Evolutionary conservation across 2,329 filamentous ascomycete genomes (phyloP), one percentile per base, ranked within the genome.

Genomic region (Blastomyces silverae): DNA sequence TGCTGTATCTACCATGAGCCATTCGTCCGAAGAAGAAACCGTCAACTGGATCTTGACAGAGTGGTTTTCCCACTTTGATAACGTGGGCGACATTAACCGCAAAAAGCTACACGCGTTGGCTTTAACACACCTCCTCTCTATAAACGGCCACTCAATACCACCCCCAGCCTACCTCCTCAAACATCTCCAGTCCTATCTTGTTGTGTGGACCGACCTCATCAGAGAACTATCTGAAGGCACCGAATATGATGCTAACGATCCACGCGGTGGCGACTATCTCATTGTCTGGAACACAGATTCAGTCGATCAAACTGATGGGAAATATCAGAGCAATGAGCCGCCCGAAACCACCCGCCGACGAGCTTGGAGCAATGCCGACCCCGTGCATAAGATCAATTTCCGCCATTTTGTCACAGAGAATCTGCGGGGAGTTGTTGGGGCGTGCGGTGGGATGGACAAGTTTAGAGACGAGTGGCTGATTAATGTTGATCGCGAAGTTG

Each of bases 31-130:
- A 64, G 75, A 79, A 53, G 70, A 75, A 44, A 69, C 70, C 2
- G 67, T 80, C 17, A 69, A 72, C 25, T 82, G 80, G 80, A 71
- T 82, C 25, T 63, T 82, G 8, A 75, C 72, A 0, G 80, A 82
- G 70, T 82, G 80, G 80, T 79, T 82, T 65, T 69, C 71, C 39
- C 79, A 81, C 66, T 80, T 80, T 67, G 80, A 82, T 66, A 78
- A 77, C 64, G 80, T 81, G 64, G 77, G 78, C 58, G 78, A 78
- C 64, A 74, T 76, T 20, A 75, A 74, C 48, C 77, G 79, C 65
- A 81, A 81, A 71, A 82, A 81, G 70, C 73, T 81, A 2, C 78
- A 79, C 64, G 74, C 76, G 17, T 74, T 82, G 2, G 80, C 76
- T 3, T 71, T 82, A 7, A 81, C 80, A 3, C 76, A 78, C 55